Conservation (phyloP, 2,329 filamentous ascomycete genomes). For the Ciborinia camelliae region DNA sequence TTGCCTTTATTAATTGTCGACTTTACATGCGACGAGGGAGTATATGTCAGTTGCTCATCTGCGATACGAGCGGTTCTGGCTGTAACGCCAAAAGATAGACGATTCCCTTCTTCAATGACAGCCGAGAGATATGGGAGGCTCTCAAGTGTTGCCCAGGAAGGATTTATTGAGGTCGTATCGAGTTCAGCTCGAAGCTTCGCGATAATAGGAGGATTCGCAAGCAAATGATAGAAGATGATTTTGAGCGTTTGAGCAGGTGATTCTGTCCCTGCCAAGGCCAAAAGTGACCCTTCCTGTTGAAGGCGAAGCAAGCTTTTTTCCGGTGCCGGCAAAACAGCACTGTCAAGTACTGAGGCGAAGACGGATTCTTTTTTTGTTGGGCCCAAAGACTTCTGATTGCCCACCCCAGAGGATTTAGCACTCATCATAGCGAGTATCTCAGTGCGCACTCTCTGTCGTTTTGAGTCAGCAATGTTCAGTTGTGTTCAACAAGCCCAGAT, state of each 20-base stretch:
- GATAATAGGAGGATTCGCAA: slow-evolving; percentile 36
- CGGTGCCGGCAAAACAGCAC: slow-evolving; percentile 33
- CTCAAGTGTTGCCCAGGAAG: slow-evolving; percentile 25
- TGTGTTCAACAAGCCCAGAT: background rate
- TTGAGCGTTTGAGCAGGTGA: slow-evolving; percentile 40
- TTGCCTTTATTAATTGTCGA: background rate
- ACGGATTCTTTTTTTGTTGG: slow-evolving; percentile 28
- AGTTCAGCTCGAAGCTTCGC: slow-evolving; percentile 39
- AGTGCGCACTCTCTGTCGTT: slow-evolving; percentile 17
- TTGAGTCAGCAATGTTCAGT: background rate
- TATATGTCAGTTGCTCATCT: slow-evolving; percentile 16
- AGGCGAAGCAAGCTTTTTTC: slow-evolving; percentile 39
- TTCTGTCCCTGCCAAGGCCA: slow-evolving; percentile 39
- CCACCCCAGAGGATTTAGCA: background rate
- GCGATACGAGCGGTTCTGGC: slow-evolving; percentile 33
- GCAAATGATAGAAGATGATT: slow-evolving; percentile 40
- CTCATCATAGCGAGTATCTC: slow-evolving; percentile 14
- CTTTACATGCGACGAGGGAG: slow-evolving; percentile 8
- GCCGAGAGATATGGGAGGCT: slow-evolving; percentile 34
- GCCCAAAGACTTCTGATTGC: background rate
- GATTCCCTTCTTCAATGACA: slow-evolving; percentile 36
- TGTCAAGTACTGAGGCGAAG: slow-evolving; percentile 30
- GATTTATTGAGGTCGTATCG: slow-evolving; percentile 5
- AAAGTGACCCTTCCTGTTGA: slow-evolving; percentile 36
- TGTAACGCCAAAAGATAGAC: slow-evolving; percentile 35